These are phyloP conservation scores for Diplodia sapinea DNA, from an alignment of 2,329 filamentous ascomycete species.

Conservation along the genomic window DNA sequence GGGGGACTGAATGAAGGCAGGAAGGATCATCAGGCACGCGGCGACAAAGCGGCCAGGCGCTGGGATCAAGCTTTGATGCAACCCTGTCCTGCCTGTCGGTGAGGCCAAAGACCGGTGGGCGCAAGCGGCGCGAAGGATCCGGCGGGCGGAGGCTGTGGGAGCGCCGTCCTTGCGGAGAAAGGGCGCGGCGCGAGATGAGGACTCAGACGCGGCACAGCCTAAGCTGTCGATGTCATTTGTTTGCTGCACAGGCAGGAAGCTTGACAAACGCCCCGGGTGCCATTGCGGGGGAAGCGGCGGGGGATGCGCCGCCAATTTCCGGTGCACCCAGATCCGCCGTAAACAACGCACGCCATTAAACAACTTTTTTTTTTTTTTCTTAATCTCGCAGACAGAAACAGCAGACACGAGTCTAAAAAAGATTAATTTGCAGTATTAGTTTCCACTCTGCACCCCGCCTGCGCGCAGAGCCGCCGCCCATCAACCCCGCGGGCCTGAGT, in stretches of 20 bases:
- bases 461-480: conserved; percentile 3
- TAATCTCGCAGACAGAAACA: neutral
- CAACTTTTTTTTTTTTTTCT: no score
- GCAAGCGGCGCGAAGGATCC: conserved; percentile 23
- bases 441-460: no score
- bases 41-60: conserved; percentile 19
- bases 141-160: conserved; percentile 16
- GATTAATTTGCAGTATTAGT: neutral
- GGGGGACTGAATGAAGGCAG: conserved; percentile 16
- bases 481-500: neutral
- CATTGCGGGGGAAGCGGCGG: conserved; percentile 16
- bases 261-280: neutral
- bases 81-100: conserved; percentile 27
- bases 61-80: conserved; percentile 28
- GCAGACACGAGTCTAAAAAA: neutral
- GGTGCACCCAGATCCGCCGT: neutral
- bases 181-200: conserved; percentile 5
- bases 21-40: conserved; percentile 29
- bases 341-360: neutral
- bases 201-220: conserved; percentile 14
- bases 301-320: neutral
- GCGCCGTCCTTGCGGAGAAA: neutral
- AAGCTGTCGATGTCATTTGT: conserved; percentile 13
- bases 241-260: neutral
- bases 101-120: conserved; percentile 25